Evolutionary conservation across 2,329 filamentous ascomycete genomes (phyloP), one percentile per base, ranked within the genome.

Genomic region (Fusarium buxicola): DNA sequence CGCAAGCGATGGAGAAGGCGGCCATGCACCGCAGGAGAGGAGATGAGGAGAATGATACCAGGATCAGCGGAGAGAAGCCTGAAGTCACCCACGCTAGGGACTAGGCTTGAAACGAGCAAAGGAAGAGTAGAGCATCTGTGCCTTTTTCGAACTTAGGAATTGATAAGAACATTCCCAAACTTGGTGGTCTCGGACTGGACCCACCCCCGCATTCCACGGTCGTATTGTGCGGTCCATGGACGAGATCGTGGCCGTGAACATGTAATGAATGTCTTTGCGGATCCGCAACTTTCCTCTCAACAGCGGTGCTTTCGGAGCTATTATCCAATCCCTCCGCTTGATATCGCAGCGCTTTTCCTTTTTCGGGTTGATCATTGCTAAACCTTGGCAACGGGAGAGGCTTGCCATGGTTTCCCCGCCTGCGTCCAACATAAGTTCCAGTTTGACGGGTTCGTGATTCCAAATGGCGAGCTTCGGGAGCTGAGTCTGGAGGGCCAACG

Each of bases 1-100:
- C 75, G 24, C 75, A 77, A 28, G 73, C 65, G 15, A 67, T 78
- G 30, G 65, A 66, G 4, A 47, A 65, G 3, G 53, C 57, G 9
- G 44, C 34, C 21, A 46, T 34, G 35, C 50, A 38, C 9, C 53
- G 35, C 38, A 55, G 52, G 28, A 52, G 35, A 7, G 41, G 44
- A 9, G 65, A 72, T 36, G 56, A 69, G 8, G 69, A 72, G 52
- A 60, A 54, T 3, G 44, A 44, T 9, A 6, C 16, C 12, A 60
- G 45, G 28, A 35, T 55, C 6, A 59, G 52, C 15, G 46, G 32
- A 16, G 54, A 66, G 38, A 63, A 63, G 32, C 47, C 47, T 4
- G 41, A 66, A 27, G 59, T 60, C 24, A 38, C 39, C 4, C 63
- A 61, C 21, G 8, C 40, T 35, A 54, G 40, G 35, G 56, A 62